These are phyloP conservation scores for Paracoccidioides lutzii DNA, from an alignment of 2,329 filamentous ascomycete species.

Conservation along the genomic window DNA sequence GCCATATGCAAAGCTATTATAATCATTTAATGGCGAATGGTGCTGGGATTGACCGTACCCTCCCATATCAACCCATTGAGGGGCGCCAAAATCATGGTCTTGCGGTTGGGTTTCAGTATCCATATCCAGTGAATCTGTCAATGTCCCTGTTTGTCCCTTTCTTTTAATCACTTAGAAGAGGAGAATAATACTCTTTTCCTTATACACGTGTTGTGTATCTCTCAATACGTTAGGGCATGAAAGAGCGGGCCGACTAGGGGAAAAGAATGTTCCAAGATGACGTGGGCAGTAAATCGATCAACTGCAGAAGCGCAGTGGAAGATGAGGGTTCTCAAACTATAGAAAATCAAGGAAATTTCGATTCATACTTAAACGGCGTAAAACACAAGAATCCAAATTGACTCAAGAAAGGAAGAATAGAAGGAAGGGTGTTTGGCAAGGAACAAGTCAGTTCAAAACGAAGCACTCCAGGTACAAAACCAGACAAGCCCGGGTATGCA, in stretches of 20 bases:
- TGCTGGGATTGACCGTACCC: constrained; percentile 45
- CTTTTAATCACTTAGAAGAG: not conserved
- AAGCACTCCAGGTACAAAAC: constrained; percentile 1
- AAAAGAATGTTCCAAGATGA: not conserved
- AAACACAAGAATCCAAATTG: not conserved
- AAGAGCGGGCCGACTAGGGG: not conserved
- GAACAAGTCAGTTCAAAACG: not conserved
- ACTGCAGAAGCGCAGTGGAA: not conserved
- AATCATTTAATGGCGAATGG: constrained; percentile 58
- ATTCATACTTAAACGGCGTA: not conserved
- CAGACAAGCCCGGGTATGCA: not conserved
- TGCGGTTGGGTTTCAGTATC: constrained; percentile 34
- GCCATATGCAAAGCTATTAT: constrained; percentile 50
- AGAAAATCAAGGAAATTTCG: not conserved
- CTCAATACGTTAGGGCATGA: not conserved
- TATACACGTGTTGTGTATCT: not conserved
- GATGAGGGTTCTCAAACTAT: constrained; percentile 2
- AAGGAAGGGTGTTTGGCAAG: not conserved
- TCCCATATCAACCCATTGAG: constrained; percentile 35
- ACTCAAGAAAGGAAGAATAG: not conserved
- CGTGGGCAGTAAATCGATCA: not conserved
- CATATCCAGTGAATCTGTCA: constrained; percentile 18
- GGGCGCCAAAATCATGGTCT: constrained; percentile 32
- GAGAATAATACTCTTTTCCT: not conserved
- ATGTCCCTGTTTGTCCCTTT: not conserved